Evolutionary conservation across 2,329 filamentous ascomycete species (phyloP).

Genomic region (Corinectria fuckeliana): DNA sequence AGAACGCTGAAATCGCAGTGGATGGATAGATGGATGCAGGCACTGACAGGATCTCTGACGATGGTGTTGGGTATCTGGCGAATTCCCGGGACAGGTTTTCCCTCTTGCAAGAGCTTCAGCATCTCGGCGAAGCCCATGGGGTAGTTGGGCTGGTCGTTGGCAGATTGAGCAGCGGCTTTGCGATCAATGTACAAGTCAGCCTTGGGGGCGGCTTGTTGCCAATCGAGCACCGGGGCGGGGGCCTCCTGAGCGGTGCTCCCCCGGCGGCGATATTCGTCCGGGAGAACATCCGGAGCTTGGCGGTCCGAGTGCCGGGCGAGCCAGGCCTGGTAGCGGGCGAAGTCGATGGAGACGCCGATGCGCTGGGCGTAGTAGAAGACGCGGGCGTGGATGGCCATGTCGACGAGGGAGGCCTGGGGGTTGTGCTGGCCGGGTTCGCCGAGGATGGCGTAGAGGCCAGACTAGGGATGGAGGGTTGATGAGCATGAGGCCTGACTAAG

Average conservation of each 20-base stretch:
- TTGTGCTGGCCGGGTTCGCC: slow-evolving; percentile 54
- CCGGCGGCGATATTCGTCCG: slow-evolving; percentile 40
- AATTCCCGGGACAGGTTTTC: slow-evolving; percentile 85
- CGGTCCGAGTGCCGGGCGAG: slow-evolving; percentile 48
- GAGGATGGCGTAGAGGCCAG: slow-evolving; percentile 69
- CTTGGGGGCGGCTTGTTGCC: slow-evolving; percentile 59
- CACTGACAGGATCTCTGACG: slow-evolving; percentile 71
- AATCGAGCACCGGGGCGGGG: slow-evolving; percentile 42
- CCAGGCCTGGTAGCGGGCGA: slow-evolving; percentile 72
- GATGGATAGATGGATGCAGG: background rate
- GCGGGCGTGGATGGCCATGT: slow-evolving; percentile 70
- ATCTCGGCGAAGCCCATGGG: slow-evolving; percentile 86
- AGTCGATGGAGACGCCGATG: slow-evolving; percentile 64
- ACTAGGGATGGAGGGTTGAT: slow-evolving; percentile 41
- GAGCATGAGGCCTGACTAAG: slow-evolving; percentile 4
- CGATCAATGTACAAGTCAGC: slow-evolving; percentile 54
- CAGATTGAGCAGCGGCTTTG: slow-evolving; percentile 31
- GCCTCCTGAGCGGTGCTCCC: slow-evolving; percentile 9
- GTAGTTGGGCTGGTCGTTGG: slow-evolving; percentile 68
- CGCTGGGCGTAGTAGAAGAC: slow-evolving; percentile 68
- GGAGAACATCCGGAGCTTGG: slow-evolving; percentile 45
- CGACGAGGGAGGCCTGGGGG: slow-evolving; percentile 57
- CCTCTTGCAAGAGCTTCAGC: slow-evolving; percentile 81
- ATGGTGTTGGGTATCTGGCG: slow-evolving; percentile 84
- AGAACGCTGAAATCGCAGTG: background rate